phyloP scores from a whole-genome alignment of 164 flowering plant species.

The Magnolia kwangsiensis region DNA sequence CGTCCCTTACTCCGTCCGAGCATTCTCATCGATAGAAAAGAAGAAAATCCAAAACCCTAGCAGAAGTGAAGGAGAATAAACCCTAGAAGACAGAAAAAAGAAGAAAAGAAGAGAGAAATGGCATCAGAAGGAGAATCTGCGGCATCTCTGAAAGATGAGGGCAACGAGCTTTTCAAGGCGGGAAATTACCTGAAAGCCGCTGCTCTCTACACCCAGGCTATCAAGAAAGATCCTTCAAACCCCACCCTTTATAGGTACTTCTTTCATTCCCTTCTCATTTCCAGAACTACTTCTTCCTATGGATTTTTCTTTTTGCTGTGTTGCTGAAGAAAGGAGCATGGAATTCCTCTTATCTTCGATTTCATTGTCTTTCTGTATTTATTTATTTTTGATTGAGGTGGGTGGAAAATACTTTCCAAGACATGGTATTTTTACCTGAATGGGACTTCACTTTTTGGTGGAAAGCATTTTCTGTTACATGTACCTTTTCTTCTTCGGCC shows the following conservation, averaged over 20 bases:
- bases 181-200: slow-evolving; percentile 97
- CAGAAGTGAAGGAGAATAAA: neutral
- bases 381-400: neutral
- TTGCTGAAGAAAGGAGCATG: neutral
- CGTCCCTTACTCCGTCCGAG: too few species aligned
- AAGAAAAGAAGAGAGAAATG: neutral
- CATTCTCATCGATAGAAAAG: too few species aligned
- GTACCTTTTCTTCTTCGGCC: too few species aligned
- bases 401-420: too few species aligned
- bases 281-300: neutral
- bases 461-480: too few species aligned
- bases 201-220: slow-evolving; percentile 91
- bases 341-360: neutral
- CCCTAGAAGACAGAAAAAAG: neutral
- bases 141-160: slow-evolving; percentile 68
- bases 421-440: too few species aligned
- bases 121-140: slow-evolving; percentile 19
- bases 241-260: slow-evolving; percentile 81
- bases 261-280: neutral
- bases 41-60: too few species aligned
- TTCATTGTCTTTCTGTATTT: neutral
- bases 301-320: neutral
- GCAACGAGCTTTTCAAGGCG: slow-evolving; percentile 84
- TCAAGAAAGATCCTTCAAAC: slow-evolving; percentile 80
- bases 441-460: too few species aligned